Evolutionary conservation across 345 rosid species (phyloP).

Genomic region (Acer campestre): DNA sequence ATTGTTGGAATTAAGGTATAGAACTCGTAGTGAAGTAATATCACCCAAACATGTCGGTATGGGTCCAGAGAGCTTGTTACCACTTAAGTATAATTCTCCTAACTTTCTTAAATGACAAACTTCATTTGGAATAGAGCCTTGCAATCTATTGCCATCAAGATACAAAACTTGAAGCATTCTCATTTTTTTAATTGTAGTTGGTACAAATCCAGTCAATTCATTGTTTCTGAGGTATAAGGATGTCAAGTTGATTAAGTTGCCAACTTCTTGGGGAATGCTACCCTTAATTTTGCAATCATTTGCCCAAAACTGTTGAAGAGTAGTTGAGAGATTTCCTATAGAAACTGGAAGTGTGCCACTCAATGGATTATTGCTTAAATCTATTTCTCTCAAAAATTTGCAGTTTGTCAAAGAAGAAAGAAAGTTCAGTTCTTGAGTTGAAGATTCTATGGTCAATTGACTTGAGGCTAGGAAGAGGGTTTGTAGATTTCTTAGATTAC

Average conservation of each 20-base stretch:
- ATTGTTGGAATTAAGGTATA: neutral
- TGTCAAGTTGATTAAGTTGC: too few species aligned
- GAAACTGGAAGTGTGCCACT: neutral
- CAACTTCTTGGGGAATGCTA: too few species aligned
- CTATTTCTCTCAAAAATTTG: neutral
- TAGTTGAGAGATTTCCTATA: conserved; percentile 3
- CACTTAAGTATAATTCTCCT: neutral
- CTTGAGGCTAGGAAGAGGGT: neutral
- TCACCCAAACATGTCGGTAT: conserved; percentile 7
- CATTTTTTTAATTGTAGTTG: too few species aligned
- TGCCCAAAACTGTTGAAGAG: neutral
- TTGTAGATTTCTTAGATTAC: neutral
- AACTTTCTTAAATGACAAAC: conserved; percentile 8
- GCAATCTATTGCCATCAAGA: neutral
- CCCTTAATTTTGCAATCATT: too few species aligned
- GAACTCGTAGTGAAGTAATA: neutral
- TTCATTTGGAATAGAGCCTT: neutral
- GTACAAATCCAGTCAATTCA: too few species aligned
- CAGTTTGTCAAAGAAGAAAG: conserved; percentile 6
- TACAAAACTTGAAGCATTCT: too few species aligned
- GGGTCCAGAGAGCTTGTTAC: neutral
- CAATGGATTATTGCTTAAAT: neutral
- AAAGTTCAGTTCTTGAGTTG: neutral
- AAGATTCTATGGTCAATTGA: neutral
- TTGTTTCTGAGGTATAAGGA: too few species aligned